Percentiles rank a stretch among this genome's conserved stretches.
These are phyloP conservation scores for Hibiscus trionum DNA, from an alignment of 345 rosid species.

Conservation along the genomic window DNA sequence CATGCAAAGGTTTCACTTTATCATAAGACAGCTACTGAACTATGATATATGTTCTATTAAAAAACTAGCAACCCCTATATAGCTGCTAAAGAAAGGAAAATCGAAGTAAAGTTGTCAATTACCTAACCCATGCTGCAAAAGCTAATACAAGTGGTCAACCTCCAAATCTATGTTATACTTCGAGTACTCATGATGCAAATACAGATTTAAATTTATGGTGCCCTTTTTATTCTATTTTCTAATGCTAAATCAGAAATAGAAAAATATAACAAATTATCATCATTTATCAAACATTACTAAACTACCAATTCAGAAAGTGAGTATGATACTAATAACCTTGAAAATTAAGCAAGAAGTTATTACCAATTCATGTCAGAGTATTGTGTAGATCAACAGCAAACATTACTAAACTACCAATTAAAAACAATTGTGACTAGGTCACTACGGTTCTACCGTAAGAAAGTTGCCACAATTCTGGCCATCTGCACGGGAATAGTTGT, in stretches of 20 bases:
- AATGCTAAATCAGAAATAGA: not conserved
- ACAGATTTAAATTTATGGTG: too few species aligned
- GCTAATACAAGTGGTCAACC: not conserved
- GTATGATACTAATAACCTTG: not conserved
- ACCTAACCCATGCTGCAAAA: not conserved
- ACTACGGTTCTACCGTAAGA: slow-evolving; percentile 40
- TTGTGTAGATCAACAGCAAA: not conserved
- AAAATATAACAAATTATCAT: not conserved
- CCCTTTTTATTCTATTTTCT: not conserved
- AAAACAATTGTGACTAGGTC: not conserved
- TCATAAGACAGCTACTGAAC: not conserved
- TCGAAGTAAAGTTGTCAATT: not conserved
- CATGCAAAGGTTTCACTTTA: not conserved
- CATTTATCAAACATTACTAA: not conserved
- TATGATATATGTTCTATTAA: not conserved
- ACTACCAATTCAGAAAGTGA: not conserved
- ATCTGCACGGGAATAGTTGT: slow-evolving; percentile 63
- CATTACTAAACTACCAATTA: not conserved
- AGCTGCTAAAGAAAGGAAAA: not conserved
- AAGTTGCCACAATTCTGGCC: slow-evolving; percentile 80
- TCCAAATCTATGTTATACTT: not conserved
- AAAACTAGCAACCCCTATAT: not conserved
- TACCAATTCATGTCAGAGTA: not conserved
- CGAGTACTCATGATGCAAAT: not conserved
- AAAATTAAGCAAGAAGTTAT: not conserved